Conservation (phyloP, 2,329 filamentous ascomycete species). For the Tolypocladium inflatum region DNA sequence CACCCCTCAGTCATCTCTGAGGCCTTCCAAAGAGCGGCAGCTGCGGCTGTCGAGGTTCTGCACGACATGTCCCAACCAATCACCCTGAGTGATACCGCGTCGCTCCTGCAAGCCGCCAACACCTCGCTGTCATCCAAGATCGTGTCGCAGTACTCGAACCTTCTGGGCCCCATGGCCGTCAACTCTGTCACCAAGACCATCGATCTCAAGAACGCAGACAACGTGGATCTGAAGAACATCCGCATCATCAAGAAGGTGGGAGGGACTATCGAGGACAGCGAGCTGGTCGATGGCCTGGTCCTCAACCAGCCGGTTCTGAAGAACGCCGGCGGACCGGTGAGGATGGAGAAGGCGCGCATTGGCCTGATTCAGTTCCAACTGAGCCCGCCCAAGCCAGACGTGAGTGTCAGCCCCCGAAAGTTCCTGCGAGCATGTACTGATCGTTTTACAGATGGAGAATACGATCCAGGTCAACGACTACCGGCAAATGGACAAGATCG, state of each 20-base stretch:
- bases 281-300: slow-evolving; percentile 91
- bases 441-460: slow-evolving; percentile 75
- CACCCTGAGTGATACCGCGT: slow-evolving; percentile 74
- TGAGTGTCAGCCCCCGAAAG: slow-evolving; percentile 30
- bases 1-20: slow-evolving; percentile 98
- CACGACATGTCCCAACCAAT: slow-evolving; percentile 96
- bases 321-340: slow-evolving; percentile 77
- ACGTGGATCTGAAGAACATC: slow-evolving; percentile 94
- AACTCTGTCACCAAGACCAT: slow-evolving; percentile 94
- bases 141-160: slow-evolving; percentile 91
- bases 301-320: slow-evolving; percentile 90
- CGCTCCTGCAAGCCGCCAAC: slow-evolving; percentile 90
- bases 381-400: slow-evolving; percentile 93
- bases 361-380: slow-evolving; percentile 98
- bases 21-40: slow-evolving; percentile 89
- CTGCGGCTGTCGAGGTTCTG: slow-evolving; percentile 78
- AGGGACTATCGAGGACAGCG: slow-evolving; percentile 95
- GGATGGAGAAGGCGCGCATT: slow-evolving; percentile 97
- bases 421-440: slow-evolving; percentile 8
- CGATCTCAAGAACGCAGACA: slow-evolving; percentile 89
- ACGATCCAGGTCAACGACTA: slow-evolving; percentile 99
- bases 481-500: slow-evolving; percentile 99
- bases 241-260: slow-evolving; percentile 96
- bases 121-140: slow-evolving; percentile 98
- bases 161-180: slow-evolving; percentile 95